phyloP scores from a whole-genome alignment of 257 asterid species.

The Nicotiana paniculata region DNA sequence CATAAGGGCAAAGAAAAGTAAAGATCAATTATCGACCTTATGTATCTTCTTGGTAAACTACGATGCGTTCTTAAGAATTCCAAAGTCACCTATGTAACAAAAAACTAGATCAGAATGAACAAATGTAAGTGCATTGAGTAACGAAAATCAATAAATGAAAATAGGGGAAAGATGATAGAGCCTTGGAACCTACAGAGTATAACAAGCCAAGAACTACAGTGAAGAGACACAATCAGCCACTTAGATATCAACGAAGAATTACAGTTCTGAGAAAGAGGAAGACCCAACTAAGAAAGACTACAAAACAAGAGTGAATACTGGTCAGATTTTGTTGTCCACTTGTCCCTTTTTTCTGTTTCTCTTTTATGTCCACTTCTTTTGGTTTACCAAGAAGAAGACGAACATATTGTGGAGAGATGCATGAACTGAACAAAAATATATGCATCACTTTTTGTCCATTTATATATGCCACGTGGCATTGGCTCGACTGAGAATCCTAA shows the following conservation, averaged over 20 bases:
- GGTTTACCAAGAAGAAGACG: neutral
- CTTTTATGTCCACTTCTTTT: conserved; percentile 1
- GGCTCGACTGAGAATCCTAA: neutral
- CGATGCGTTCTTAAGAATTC: neutral
- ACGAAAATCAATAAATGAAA: neutral
- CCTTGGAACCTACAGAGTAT: neutral
- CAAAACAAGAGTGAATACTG: neutral
- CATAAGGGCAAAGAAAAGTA: neutral
- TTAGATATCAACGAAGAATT: neutral
- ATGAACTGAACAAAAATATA: neutral
- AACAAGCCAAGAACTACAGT: neutral
- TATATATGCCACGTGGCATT: neutral
- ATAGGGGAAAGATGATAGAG: neutral
- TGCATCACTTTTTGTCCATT: neutral
- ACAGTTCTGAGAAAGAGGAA: neutral
- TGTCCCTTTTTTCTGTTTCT: neutral
- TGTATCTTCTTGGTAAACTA: neutral
- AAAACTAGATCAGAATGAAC: neutral
- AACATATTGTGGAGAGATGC: neutral
- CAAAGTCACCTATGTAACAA: conserved; percentile 2
- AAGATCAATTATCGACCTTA: neutral
- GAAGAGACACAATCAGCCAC: conserved; percentile 1
- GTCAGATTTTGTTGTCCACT: conserved; percentile 1
- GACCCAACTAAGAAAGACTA: neutral
- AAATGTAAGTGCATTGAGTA: neutral